These are phyloP conservation scores for Candida palmyrensis DNA, from an alignment of 805 yeast species.

Conservation along the genomic window DNA sequence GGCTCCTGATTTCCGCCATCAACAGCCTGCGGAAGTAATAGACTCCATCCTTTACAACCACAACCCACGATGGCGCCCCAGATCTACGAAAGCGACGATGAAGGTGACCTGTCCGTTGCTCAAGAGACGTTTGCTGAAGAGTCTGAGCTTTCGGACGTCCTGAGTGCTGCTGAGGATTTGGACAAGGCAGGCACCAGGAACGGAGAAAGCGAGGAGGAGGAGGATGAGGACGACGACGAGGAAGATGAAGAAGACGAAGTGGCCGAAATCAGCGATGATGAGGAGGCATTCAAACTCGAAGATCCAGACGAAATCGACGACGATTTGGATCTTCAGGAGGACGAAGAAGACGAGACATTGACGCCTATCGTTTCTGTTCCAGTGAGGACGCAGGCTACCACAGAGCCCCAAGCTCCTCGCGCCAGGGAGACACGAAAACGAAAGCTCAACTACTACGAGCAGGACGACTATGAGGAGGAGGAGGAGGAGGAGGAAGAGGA, in stretches of 20 bases:
- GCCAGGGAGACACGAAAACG: slow-evolving; percentile 28
- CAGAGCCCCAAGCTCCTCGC: slow-evolving; percentile 7
- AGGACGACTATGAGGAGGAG: slow-evolving; percentile 26
- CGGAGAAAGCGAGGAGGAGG: slow-evolving; percentile 10
- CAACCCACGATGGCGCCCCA: slow-evolving; percentile 1
- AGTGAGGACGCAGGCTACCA: background rate
- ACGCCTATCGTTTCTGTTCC: slow-evolving; percentile 5
- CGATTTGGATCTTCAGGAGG: slow-evolving; percentile 28
- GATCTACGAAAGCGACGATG: slow-evolving; percentile 2
- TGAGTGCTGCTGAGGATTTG: slow-evolving; percentile 6
- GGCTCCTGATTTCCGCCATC: too few relatives aligned
- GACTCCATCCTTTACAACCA: background rate
- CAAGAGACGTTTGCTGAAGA: slow-evolving; percentile 7
- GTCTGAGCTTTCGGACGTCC: slow-evolving; percentile 6
- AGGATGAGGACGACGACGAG: slow-evolving; percentile 12
- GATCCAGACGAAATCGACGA: slow-evolving; percentile 35
- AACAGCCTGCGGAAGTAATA: too few relatives aligned
- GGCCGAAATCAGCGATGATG: slow-evolving; percentile 22
- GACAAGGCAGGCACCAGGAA: slow-evolving; percentile 5
- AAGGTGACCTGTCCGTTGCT: slow-evolving; percentile 4
- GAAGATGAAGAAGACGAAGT: slow-evolving; percentile 15
- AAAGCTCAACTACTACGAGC: slow-evolving; percentile 34
- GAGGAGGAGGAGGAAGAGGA: slow-evolving; percentile 15
- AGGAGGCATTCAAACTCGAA: slow-evolving; percentile 25
- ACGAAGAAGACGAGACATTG: slow-evolving; percentile 15